Evolutionary conservation across 768 basidiomycete species (phyloP).

Genomic region (Leccinum olivaceopallidum): DNA sequence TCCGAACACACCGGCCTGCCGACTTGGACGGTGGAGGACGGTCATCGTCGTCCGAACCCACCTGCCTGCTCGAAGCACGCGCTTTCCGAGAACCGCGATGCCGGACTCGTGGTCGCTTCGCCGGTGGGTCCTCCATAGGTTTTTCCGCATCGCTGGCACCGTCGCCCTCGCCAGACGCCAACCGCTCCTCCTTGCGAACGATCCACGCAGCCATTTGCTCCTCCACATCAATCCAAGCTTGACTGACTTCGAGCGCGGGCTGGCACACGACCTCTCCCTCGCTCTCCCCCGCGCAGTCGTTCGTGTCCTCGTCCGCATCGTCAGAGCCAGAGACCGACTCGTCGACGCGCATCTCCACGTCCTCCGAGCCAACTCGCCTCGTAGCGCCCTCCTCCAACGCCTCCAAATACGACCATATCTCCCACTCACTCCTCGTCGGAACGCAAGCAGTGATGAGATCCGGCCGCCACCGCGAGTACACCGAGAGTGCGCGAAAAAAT

Average conservation of each 20-base stretch:
- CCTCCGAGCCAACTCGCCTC: conserved; percentile 14
- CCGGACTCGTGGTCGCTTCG: conserved; percentile 17
- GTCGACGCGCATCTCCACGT: background rate
- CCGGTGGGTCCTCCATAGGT: background rate
- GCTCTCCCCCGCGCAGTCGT: background rate
- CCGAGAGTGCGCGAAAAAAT: conserved; percentile 70
- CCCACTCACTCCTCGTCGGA: conserved; percentile 62
- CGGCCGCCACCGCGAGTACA: conserved; percentile 70
- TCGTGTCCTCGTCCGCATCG: background rate
- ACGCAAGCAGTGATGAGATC: conserved; percentile 74
- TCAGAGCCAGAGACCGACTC: conserved; percentile 3
- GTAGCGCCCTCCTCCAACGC: conserved; percentile 39
- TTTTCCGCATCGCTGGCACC: background rate
- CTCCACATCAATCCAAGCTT: conserved; percentile 37
- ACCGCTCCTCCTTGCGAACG: conserved; percentile 14
- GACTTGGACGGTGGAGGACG: background rate
- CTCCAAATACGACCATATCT: conserved; percentile 70
- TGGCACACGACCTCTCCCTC: conserved; percentile 11
- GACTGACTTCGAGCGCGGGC: conserved; percentile 38
- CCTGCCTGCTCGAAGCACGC: conserved; percentile 1
- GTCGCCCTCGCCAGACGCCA: background rate
- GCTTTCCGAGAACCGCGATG: background rate
- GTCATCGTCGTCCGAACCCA: background rate
- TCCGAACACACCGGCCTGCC: background rate
- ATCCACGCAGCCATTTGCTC: conserved; percentile 31